phyloP scores from a whole-genome alignment of 495 filamentous ascomycete genomes.

The Lindgomyces ingoldianus region DNA sequence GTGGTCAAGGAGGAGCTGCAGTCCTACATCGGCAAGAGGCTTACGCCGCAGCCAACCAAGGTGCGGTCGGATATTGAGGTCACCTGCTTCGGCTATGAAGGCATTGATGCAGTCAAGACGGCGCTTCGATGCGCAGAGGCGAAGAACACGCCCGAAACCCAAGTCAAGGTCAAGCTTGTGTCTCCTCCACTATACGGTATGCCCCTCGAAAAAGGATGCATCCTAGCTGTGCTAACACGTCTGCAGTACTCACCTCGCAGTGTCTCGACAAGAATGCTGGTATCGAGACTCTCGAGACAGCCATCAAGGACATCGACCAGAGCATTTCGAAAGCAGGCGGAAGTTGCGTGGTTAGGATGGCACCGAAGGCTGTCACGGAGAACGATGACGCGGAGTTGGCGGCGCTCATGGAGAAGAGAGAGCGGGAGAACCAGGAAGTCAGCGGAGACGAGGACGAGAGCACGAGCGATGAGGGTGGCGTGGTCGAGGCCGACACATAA shows the following conservation, averaged over 20 bases:
- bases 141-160: slow-evolving; percentile 80
- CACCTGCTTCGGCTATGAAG: slow-evolving; percentile 97
- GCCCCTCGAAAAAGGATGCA: slow-evolving; percentile 55
- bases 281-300: slow-evolving; percentile 78
- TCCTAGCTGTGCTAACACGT: slow-evolving; percentile 1
- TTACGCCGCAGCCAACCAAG: slow-evolving; percentile 96
- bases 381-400: slow-evolving; percentile 95
- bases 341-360: slow-evolving; percentile 87
- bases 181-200: slow-evolving; percentile 93
- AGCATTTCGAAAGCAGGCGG: slow-evolving; percentile 76
- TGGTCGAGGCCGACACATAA: slow-evolving; percentile 40
- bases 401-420: slow-evolving; percentile 98
- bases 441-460: slow-evolving; percentile 93
- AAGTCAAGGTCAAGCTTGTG: slow-evolving; percentile 96
- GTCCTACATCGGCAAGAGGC: slow-evolving; percentile 90
- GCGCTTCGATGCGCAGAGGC: slow-evolving; percentile 85
- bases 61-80: slow-evolving; percentile 94
- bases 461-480: slow-evolving; percentile 78
- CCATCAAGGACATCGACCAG: slow-evolving; percentile 77
- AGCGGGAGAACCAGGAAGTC: slow-evolving; percentile 95
- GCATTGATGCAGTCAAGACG: slow-evolving; percentile 95
- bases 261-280: slow-evolving; percentile 89
- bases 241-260: slow-evolving; percentile 50
- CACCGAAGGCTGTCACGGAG: slow-evolving; percentile 97
- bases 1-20: slow-evolving; percentile 84